phyloP scores from a whole-genome alignment of 23 red algal genomes.

The Pyropia yezoensis region DNA sequence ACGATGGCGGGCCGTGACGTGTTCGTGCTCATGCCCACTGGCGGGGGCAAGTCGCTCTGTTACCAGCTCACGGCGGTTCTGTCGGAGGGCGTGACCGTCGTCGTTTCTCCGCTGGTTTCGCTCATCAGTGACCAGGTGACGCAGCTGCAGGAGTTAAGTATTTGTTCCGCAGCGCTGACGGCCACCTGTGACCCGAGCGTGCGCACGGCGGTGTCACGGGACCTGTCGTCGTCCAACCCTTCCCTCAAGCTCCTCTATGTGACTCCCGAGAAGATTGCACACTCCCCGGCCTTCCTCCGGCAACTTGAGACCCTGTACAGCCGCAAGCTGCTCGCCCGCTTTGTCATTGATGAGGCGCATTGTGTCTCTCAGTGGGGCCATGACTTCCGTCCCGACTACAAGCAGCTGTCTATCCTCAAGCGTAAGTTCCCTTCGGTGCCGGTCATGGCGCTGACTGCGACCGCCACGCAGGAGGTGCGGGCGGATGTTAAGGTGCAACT shows the following conservation, averaged over 20 bases:
- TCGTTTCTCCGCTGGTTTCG: conserved; percentile 91
- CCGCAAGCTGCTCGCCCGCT: conserved; percentile 57
- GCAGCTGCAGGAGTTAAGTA: conserved; percentile 52
- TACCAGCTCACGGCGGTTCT: conserved; percentile 86
- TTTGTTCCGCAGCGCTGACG: conserved; percentile 72
- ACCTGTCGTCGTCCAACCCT: conserved; percentile 36
- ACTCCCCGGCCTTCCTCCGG: conserved; percentile 63
- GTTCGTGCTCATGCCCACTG: conserved; percentile 98
- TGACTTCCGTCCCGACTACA: conserved; percentile 99
- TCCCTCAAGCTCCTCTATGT: conserved; percentile 86
- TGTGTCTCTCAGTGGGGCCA: conserved; percentile 99
- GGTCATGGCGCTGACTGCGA: conserved; percentile 95
- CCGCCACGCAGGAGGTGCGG: conserved; percentile 88
- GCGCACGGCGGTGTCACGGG: conserved; percentile 5
- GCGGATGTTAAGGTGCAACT: conserved; percentile 91
- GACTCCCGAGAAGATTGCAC: conserved; percentile 88
- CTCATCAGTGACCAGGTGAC: conserved; percentile 95
- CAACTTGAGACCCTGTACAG: conserved; percentile 26
- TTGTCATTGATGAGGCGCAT: conserved; percentile 98
- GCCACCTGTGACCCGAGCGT: conserved; percentile 1
- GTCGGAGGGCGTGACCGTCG: conserved; percentile 66
- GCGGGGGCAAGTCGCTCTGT: conserved; percentile 95
- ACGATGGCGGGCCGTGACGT: conserved; percentile 79
- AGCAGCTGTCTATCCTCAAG: conserved; percentile 81
- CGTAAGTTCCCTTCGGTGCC: conserved; percentile 72